Base-by-base conservation (phyloP, 2,329 filamentous ascomycete genomes). In the Myotisia sp. region DNA sequence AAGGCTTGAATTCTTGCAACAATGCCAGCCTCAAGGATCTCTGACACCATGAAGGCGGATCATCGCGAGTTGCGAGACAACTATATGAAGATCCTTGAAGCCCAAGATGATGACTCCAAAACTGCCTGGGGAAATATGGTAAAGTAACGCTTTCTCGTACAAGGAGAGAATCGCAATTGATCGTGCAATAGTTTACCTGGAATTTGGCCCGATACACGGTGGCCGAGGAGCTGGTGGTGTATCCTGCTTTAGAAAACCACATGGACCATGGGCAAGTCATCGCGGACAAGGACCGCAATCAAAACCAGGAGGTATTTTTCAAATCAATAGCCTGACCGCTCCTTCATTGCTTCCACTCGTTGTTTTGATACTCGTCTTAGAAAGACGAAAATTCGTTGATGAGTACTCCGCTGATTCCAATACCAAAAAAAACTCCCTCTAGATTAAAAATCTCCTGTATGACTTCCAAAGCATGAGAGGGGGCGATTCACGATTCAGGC, bases 151-250 rank as follows among this genome's bases (percentile, higher is more conserved):
- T 14, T 20, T 28, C 8, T 10, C 10, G 7, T 17, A 17, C 2
- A 9, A 20, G 29, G n/a, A 20, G 3, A 19, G 26, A 21, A 27
- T 18, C 10, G 18, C 5, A 10, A 18, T 21, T 16, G n/a, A n/a
- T 20, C 12, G 19, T 10, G 20, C 22, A 16, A 34, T 17, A 66
- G 38, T 65, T 70, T 40, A 62, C 59, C 9, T 69, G 67, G 67
- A 63, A 68, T 38, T 52, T 70, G 0, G 62, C 65, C 17, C 62
- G 66, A 6, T 65, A 70, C 45, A 57, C 63, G 0, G 55, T 69
- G 33, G 64, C 59, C 6, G 65, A 70, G 39, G 67, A 70, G 42
- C 46, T 70, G 34, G 54, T 73, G 6, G 54, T 73, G 1, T 71
- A 72, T 39, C 69, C 70, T 0, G 67, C 64, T 2, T 53, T 73